These are phyloP conservation scores for Amylocystis lapponica DNA, from an alignment of 768 basidiomycete species.

Conservation along the genomic window DNA sequence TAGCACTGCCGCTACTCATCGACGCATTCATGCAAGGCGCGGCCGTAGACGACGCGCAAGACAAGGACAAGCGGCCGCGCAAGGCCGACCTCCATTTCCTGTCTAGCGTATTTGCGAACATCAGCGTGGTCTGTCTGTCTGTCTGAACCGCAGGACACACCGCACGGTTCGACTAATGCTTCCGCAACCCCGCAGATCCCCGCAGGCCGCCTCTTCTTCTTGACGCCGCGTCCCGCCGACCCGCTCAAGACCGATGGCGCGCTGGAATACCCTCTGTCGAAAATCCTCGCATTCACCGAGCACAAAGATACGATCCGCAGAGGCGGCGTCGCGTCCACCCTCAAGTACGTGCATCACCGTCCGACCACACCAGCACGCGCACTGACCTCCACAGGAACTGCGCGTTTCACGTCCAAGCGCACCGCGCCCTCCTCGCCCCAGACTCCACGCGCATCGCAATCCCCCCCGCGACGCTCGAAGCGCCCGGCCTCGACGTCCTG, in stretches of 20 bases:
- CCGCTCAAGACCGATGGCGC: conserved; percentile 36
- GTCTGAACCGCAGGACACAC: not conserved
- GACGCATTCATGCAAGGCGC: conserved; percentile 85
- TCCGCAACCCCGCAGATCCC: conserved; percentile 58
- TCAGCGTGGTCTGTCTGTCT: conserved; percentile 58
- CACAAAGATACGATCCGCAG: conserved; percentile 82
- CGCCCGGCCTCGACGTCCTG: conserved; percentile 79
- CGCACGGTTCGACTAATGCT: too few species aligned
- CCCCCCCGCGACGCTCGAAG: conserved; percentile 48
- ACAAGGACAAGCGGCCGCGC: conserved; percentile 43
- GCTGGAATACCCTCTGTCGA: conserved; percentile 77
- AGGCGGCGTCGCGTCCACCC: conserved; percentile 78
- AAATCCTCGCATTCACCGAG: conserved; percentile 83
- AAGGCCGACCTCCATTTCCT: conserved; percentile 89
- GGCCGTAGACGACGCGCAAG: conserved; percentile 41
- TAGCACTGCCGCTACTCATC: conserved; percentile 75
- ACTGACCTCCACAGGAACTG: conserved; percentile 69
- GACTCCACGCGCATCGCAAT: conserved; percentile 54
- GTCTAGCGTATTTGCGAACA: conserved; percentile 90
- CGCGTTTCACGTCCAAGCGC: conserved; percentile 60
- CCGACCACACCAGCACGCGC: too few species aligned
- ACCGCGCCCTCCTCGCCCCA: conserved; percentile 63
- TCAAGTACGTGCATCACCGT: conserved; percentile 72
- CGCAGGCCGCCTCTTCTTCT: conserved; percentile 72
- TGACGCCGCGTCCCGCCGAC: conserved; percentile 58